Evolutionary conservation across 495 filamentous ascomycete species (phyloP).

Genomic region (Evernia prunastri): DNA sequence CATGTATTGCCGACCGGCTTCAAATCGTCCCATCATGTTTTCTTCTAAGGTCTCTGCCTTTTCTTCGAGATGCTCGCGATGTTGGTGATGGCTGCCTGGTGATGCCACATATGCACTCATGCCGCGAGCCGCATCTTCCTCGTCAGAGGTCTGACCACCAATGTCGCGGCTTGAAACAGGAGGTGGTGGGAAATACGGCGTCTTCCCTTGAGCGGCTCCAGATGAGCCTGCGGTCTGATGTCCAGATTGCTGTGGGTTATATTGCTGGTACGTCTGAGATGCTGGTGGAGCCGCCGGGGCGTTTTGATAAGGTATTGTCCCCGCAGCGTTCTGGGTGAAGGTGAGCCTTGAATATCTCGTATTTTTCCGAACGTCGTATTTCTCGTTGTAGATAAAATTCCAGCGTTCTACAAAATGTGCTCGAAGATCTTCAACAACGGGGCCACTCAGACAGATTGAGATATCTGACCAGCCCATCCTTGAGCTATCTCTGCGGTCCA

Average conservation of each 20-base stretch:
- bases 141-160: constrained; percentile 32
- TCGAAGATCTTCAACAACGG: constrained; percentile 68
- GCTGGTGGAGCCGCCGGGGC: constrained; percentile 19
- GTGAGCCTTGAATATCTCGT: constrained; percentile 54
- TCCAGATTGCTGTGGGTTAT: constrained; percentile 1
- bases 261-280: constrained; percentile 21
- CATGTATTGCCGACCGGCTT: constrained; percentile 40
- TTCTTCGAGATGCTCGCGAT: constrained; percentile 20
- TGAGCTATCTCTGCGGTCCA: constrained; percentile 69
- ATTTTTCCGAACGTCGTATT: constrained; percentile 64
- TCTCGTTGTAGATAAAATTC: constrained; percentile 86
- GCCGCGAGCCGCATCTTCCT: constrained; percentile 29
- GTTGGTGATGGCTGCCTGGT: constrained; percentile 13
- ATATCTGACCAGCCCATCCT: constrained; percentile 85
- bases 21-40: constrained; percentile 39
- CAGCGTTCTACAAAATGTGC: constrained; percentile 81
- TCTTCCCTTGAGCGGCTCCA: constrained; percentile 28
- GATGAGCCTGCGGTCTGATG: neutral
- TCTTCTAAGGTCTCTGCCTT: constrained; percentile 33
- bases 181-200: constrained; percentile 42
- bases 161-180: constrained; percentile 37
- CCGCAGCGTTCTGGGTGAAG: constrained; percentile 26
- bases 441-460: constrained; percentile 72
- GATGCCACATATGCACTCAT: neutral
- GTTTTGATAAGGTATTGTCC: constrained; percentile 17